Evolutionary conservation across 345 rosid species (phyloP).

Genomic region (Durio zibethinus): DNA sequence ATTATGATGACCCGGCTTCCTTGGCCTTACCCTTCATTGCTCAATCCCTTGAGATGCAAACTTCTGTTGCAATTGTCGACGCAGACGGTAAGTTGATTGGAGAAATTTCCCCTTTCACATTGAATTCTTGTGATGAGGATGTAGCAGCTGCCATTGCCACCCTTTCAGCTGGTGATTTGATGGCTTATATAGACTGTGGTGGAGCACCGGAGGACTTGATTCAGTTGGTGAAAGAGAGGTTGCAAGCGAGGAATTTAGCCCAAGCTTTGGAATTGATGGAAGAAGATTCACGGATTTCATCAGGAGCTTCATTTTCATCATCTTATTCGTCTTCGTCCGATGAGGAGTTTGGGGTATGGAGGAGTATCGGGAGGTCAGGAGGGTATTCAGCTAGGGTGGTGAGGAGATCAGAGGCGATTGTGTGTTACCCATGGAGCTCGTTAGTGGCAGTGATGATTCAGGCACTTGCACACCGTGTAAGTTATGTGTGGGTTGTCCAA

Average conservation of each 20-base stretch:
- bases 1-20: conserved; percentile 41
- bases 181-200: conserved; percentile 52
- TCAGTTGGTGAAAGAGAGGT: conserved; percentile 38
- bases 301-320: conserved; percentile 16
- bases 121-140: conserved; percentile 40
- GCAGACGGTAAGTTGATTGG: conserved; percentile 35
- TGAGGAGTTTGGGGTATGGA: conserved; percentile 36
- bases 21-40: conserved; percentile 38
- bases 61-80: conserved; percentile 51
- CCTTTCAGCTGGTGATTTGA: conserved; percentile 48
- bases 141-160: conserved; percentile 50
- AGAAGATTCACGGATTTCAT: conserved; percentile 33
- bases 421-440: conserved; percentile 59
- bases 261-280: conserved; percentile 38
- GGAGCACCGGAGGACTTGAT: conserved; percentile 48
- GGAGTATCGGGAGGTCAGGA: conserved; percentile 18
- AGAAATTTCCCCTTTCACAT: conserved; percentile 46
- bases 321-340: conserved; percentile 38
- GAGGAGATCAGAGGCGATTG: conserved; percentile 39
- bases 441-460: conserved; percentile 65
- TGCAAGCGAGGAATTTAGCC: conserved; percentile 40
- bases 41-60: conserved; percentile 35
- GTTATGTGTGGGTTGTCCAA: conserved; percentile 53
- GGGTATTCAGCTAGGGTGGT: conserved; percentile 29
- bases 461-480: conserved; percentile 52